Conservation (phyloP, 2,329 filamentous ascomycete species). For the Fusarium nematophilum region DNA sequence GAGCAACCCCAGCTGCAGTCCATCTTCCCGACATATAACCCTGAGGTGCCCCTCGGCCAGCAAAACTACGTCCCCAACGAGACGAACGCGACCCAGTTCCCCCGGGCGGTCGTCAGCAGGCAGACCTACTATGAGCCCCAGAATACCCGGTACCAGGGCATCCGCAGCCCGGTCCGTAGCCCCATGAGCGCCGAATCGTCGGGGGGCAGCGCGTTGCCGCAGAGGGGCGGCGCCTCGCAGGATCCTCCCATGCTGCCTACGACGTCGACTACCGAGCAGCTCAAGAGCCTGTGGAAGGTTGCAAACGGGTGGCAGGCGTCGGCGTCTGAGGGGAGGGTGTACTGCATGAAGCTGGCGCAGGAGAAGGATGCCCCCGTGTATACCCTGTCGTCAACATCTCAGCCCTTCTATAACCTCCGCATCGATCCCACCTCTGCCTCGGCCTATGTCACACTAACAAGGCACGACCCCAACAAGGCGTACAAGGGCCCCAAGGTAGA, state of each 20-base stretch:
- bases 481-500: constrained; percentile 58
- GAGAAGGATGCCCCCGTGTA: constrained; percentile 73
- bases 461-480: constrained; percentile 69
- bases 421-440: constrained; percentile 73
- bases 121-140: constrained; percentile 63
- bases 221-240: constrained; percentile 43
- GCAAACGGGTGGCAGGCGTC: constrained; percentile 77
- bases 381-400: constrained; percentile 68
- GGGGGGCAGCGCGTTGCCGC: constrained; percentile 40
- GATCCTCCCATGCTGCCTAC: constrained; percentile 60
- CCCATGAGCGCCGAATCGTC: constrained; percentile 35
- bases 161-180: constrained; percentile 39
- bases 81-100: constrained; percentile 71
- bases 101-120: constrained; percentile 72
- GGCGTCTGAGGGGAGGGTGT: constrained; percentile 66
- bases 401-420: constrained; percentile 76
- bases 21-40: constrained; percentile 82
- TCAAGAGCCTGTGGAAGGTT: constrained; percentile 75
- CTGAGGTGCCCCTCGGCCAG: constrained; percentile 70
- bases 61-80: constrained; percentile 79
- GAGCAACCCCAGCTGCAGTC: constrained; percentile 67
- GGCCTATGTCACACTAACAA: constrained; percentile 68
- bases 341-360: constrained; percentile 67
- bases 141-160: constrained; percentile 22
- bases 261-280: constrained; percentile 68